These are phyloP conservation scores for Naganishia cerealis DNA, from an alignment of 1,284 basidiomycete species.

Conservation along the genomic window DNA sequence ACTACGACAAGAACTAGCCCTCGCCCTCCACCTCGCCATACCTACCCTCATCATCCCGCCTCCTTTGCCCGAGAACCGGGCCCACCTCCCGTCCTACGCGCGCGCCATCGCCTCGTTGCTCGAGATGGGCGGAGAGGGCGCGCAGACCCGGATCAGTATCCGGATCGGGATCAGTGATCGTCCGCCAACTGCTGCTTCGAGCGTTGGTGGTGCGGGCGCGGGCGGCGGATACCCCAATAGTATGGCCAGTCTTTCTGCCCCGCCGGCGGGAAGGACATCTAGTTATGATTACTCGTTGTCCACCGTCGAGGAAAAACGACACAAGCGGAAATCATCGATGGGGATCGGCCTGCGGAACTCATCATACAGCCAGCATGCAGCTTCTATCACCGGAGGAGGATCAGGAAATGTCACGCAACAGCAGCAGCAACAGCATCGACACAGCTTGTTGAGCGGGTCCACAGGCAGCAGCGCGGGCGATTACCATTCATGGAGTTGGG, in stretches of 20 bases:
- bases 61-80: conserved; percentile 70
- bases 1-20: conserved; percentile 86
- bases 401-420: conserved; percentile 36
- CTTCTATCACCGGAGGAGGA: conserved; percentile 39
- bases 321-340: conserved; percentile 48
- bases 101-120: conserved; percentile 80
- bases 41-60: conserved; percentile 84
- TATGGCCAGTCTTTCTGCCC: conserved; percentile 25
- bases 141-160: conserved; percentile 71
- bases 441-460: conserved; percentile 33
- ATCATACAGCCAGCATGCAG: conserved; percentile 46
- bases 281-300: conserved; percentile 23
- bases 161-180: conserved; percentile 77
- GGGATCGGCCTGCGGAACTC: conserved; percentile 35
- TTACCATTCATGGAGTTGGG: conserved; percentile 79
- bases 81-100: conserved; percentile 85
- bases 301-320: conserved; percentile 38
- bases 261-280: conserved; percentile 1
- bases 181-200: conserved; percentile 35
- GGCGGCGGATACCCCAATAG: conserved; percentile 1
- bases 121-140: conserved; percentile 58
- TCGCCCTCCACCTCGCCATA: conserved; percentile 87
- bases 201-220: not conserved
- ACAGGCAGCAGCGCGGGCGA: conserved; percentile 56
- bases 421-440: conserved; percentile 31